Conservation (phyloP, 805 yeast species). For the Candida vaughaniae region DNA sequence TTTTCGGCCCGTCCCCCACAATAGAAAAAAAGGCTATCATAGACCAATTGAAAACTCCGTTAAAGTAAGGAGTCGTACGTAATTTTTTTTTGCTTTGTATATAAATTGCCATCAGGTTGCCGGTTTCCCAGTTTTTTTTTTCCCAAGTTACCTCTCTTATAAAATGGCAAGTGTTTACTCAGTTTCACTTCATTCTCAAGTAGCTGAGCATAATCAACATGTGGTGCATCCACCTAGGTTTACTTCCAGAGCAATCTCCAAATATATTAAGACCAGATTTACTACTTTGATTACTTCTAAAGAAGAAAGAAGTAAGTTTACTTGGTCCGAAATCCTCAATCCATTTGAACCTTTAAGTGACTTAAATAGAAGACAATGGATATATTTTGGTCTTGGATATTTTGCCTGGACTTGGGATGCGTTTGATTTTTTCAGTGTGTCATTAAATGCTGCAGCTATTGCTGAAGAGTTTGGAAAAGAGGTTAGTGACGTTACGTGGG, state of each 20-base stretch:
- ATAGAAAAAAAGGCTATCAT: too few relatives aligned
- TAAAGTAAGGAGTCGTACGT: too few relatives aligned
- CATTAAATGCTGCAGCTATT: constrained; percentile 48
- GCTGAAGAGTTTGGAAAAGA: constrained; percentile 39
- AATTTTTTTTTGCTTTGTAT: too few relatives aligned
- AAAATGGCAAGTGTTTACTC: constrained; percentile 9
- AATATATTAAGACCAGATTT: constrained; percentile 44
- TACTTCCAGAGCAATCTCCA: constrained; percentile 10
- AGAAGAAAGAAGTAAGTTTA: constrained; percentile 33
- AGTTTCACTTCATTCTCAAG: constrained; percentile 5
- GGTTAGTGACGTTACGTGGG: constrained; percentile 60
- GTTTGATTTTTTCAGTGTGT: constrained; percentile 59
- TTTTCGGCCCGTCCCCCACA: too few relatives aligned
- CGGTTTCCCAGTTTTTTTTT: too few relatives aligned
- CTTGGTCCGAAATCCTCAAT: constrained; percentile 48
- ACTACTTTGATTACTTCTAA: constrained; percentile 49
- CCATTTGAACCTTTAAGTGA: constrained; percentile 59
- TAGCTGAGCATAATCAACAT: constrained; percentile 21
- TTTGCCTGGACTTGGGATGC: constrained; percentile 67
- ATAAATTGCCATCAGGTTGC: too few relatives aligned
- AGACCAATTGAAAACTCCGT: too few relatives aligned
- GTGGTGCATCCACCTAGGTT: constrained; percentile 25
- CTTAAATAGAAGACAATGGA: constrained; percentile 56
- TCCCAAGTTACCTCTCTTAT: too few relatives aligned
- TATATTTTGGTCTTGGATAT: constrained; percentile 52